Base-by-base conservation (phyloP, 495 filamentous ascomycete genomes). In the Cudoniella acicularis region DNA sequence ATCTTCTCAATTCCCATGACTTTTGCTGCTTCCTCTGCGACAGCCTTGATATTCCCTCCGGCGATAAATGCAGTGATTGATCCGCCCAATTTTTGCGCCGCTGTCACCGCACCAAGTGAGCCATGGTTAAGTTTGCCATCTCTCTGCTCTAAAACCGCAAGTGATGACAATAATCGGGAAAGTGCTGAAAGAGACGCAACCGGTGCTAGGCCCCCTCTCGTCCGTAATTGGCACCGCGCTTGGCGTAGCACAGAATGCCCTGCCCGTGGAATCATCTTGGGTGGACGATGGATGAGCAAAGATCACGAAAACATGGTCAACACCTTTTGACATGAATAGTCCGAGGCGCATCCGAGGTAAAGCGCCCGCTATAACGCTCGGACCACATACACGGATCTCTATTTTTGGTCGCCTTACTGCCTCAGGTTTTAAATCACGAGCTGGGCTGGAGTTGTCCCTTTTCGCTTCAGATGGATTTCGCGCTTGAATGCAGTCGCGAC, bases 61-160 rank as follows among this genome's bases (percentile, higher is more conserved):
- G 94, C 94, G 42, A 98, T 72, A 65, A 98, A 92, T 10, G 77
- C 94, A 56, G 91, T 92, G 48, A 98, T 79, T 0, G 88, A 77
- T 0, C 91, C 92, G 47, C 94, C 92, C 2, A 98, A 77, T 69
- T 90, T 92, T 70, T 85, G 79, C 20, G 91, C 95, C 3, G 95
- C 94, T 2, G 87, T 91, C 49, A 98, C 80, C 42, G 92, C 89
- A 61, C 90, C 87, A 13, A 97, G 78, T 1, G 94, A 97, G 1
- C 89, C 87, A 61, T 77, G 72, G 65, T 89, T 87, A 62, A 98
- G 81, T 72, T 91, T 86, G 59, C 95, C 94, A 65, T 96, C 89
- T 69, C 86, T 86, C 73, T 98, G 94, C 73, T 98, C 94, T 61
- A 98, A 86, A 46, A 98, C 75, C 41, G 92, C 92, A 40, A 98